Percentiles rank a stretch among this genome's conserved stretches.
Evolutionary conservation across 192 early-diverging fungal species (phyloP).

Genomic region (Podila epigama): DNA sequence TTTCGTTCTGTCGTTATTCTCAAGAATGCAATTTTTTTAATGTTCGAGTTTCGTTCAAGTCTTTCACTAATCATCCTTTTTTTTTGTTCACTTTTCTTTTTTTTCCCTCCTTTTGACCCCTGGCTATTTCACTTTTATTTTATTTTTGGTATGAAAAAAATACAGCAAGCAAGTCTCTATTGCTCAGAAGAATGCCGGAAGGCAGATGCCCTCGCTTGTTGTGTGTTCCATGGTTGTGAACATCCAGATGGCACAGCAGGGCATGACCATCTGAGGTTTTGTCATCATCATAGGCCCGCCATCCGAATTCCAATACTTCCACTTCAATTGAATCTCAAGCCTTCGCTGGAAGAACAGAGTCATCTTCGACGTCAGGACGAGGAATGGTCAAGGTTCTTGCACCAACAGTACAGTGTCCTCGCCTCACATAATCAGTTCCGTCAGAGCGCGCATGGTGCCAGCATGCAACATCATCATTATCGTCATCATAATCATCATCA

Average conservation of each 20-base stretch:
- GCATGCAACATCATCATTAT: not conserved
- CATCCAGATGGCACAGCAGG: slow-evolving; percentile 24
- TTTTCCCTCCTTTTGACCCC: not conserved
- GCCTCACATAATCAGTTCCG: too few relatives aligned
- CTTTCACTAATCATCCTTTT: too few relatives aligned
- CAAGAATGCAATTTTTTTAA: not conserved
- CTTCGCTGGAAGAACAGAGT: slow-evolving; percentile 4
- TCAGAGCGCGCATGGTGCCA: too few relatives aligned
- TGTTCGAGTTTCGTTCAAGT: too few relatives aligned
- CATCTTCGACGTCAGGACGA: slow-evolving; percentile 12
- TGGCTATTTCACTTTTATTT: too few relatives aligned
- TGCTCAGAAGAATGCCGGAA: slow-evolving; percentile 42
- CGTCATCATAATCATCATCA: not conserved
- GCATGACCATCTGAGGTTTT: slow-evolving; percentile 42
- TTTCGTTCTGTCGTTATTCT: not conserved
- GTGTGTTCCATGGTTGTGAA: slow-evolving; percentile 40
- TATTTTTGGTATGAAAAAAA: too few relatives aligned
- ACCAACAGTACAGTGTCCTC: slow-evolving; percentile 36
- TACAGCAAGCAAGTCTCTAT: slow-evolving; percentile 41
- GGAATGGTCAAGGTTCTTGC: slow-evolving; percentile 29
- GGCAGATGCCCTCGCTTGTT: slow-evolving; percentile 40
- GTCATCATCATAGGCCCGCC: slow-evolving; percentile 43
- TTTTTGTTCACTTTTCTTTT: not conserved
- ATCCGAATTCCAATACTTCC: slow-evolving; percentile 31
- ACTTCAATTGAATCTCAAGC: slow-evolving; percentile 13